Evolutionary conservation across 78 protist species (phyloP).

Genomic region (Cavenderia fasciculata): DNA sequence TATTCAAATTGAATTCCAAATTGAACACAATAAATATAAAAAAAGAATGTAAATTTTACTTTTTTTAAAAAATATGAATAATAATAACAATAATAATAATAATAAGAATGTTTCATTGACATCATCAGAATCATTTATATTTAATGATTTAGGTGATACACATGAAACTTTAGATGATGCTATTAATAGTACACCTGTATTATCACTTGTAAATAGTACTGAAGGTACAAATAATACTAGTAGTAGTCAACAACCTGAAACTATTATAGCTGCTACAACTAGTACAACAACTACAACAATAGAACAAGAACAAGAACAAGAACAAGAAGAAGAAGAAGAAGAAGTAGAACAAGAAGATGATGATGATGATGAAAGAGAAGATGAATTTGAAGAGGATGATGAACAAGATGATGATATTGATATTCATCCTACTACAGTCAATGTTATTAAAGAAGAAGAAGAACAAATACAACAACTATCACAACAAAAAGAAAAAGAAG

Average conservation of each 20-base stretch:
- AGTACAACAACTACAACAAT: not conserved
- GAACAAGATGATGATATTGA: not conserved
- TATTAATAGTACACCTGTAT: slow-evolving; percentile 1
- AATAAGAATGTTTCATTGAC: too few relatives aligned
- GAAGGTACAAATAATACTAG: not conserved
- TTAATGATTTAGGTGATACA: slow-evolving; percentile 5
- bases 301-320: not conserved
- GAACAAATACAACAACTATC: not conserved
- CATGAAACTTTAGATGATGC: not conserved
- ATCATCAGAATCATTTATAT: too few relatives aligned
- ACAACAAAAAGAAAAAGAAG: not conserved
- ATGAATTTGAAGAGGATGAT: not conserved
- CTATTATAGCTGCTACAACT: not conserved
- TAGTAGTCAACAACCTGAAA: not conserved
- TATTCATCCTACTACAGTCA: too few relatives aligned
- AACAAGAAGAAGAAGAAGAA: not conserved
- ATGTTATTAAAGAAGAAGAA: too few relatives aligned
- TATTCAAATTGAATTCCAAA: too few relatives aligned
- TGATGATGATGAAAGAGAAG: not conserved
- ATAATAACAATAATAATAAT: too few relatives aligned
- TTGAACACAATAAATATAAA: too few relatives aligned
- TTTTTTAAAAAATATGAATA: too few relatives aligned
- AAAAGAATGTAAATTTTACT: too few relatives aligned
- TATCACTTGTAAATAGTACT: not conserved
- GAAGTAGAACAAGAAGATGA: not conserved